phyloP scores from a whole-genome alignment of 192 early-diverging fungal species.

The Chytriomyces confervae region DNA sequence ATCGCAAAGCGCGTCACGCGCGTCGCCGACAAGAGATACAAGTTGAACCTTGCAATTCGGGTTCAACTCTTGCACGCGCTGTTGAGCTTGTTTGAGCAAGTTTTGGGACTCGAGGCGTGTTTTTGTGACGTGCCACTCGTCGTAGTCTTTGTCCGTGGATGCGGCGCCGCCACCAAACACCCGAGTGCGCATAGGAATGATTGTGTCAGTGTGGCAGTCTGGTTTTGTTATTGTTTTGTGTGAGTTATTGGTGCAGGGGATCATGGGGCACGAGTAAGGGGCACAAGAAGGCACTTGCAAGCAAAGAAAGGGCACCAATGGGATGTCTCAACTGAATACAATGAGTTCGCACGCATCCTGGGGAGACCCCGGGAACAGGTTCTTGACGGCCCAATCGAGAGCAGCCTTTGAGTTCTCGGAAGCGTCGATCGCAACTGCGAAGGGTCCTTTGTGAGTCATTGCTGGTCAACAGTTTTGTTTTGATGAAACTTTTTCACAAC shows the following conservation, averaged over 20 bases:
- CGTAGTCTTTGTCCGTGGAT: neutral
- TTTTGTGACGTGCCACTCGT: neutral
- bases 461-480: neutral
- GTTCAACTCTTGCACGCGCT: too few species aligned
- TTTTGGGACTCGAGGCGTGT: neutral
- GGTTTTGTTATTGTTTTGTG: neutral
- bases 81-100: neutral
- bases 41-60: too few species aligned
- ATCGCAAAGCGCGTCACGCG: too few species aligned
- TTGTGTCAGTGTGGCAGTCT: neutral
- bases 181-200: neutral
- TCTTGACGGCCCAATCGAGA: neutral
- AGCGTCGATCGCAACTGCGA: neutral
- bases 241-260: neutral
- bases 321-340: neutral
- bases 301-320: too few species aligned
- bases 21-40: too few species aligned
- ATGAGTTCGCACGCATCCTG: neutral
- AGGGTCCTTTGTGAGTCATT: constrained; percentile 2
- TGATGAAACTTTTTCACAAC: neutral
- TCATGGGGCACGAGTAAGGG: neutral
- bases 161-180: neutral
- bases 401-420: constrained; percentile 1
- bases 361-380: neutral
- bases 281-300: neutral